phyloP scores from a whole-genome alignment of 1,284 basidiomycete species.

The Anthracocystis panici-leucophaei region DNA sequence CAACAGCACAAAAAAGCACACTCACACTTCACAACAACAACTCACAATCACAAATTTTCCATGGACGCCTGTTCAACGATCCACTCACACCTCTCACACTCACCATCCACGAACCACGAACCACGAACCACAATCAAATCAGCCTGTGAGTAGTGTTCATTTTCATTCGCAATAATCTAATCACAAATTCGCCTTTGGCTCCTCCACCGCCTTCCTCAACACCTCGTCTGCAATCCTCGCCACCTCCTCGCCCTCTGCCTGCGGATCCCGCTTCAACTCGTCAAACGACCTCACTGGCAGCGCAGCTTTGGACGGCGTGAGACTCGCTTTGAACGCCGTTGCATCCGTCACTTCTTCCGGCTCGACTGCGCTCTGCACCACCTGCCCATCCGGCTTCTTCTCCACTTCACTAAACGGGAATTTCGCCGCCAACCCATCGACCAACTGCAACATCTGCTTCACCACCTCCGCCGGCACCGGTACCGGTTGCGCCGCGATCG shows the following conservation, averaged over 20 bases:
- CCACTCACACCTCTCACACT: too few species aligned
- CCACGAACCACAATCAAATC: too few species aligned
- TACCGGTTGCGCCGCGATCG: conserved; percentile 68
- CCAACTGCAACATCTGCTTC: conserved; percentile 73
- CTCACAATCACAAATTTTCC: too few species aligned
- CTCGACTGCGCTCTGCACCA: conserved; percentile 70
- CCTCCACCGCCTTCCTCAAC: conserved; percentile 24
- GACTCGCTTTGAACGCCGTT: conserved; percentile 78
- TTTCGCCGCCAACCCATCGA: conserved; percentile 76
- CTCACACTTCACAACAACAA: too few species aligned
- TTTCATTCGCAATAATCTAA: background rate
- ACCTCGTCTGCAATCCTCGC: conserved; percentile 19
- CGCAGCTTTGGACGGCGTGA: conserved; percentile 72
- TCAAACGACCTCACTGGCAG: conserved; percentile 68
- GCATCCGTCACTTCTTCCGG: conserved; percentile 77
- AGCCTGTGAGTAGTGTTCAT: conserved; percentile 17
- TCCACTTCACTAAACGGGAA: conserved; percentile 71
- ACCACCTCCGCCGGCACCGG: conserved; percentile 71
- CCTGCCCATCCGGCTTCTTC: conserved; percentile 1
- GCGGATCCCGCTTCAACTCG: conserved; percentile 46
- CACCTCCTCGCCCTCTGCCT: conserved; percentile 35
- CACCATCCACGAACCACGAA: too few species aligned
- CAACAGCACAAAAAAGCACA: too few species aligned
- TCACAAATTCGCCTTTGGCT: conserved; percentile 39
- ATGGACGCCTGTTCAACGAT: too few species aligned